A percentile compares a stretch with the other conserved stretches of the same genome.
Evolutionary conservation across 805 yeast species (phyloP).

Genomic region (Teunomyces tritomae): DNA sequence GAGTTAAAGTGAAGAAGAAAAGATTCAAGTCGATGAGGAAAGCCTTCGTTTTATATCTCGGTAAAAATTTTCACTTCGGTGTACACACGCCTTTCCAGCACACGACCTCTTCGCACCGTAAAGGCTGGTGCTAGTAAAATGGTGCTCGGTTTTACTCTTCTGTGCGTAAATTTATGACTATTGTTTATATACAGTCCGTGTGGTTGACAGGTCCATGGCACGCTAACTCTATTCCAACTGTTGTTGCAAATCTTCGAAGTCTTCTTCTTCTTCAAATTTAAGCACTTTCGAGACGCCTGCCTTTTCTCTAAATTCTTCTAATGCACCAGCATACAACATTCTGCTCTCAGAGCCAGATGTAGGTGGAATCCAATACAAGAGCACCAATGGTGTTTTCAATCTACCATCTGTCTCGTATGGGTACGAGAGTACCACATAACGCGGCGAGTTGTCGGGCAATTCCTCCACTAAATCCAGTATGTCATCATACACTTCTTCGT

Average conservation of each 20-base stretch:
- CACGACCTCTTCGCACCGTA: neutral
- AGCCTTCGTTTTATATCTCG: constrained; percentile 5
- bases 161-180: neutral
- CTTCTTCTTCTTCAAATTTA: constrained; percentile 67
- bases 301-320: constrained; percentile 72
- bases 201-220: neutral
- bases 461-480: constrained; percentile 69
- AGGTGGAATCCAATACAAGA: constrained; percentile 86
- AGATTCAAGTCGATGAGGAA: constrained; percentile 8
- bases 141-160: neutral
- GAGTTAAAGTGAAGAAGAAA: constrained; percentile 10
- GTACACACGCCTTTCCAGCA: constrained; percentile 6
- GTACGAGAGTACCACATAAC: constrained; percentile 73
- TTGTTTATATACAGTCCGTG: neutral
- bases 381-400: constrained; percentile 66
- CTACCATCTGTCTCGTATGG: constrained; percentile 78
- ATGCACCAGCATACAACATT: constrained; percentile 91
- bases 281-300: constrained; percentile 71
- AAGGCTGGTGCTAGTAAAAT: too few species aligned
- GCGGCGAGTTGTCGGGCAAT: constrained; percentile 77
- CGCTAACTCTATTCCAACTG: constrained; percentile 14
- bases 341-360: constrained; percentile 78
- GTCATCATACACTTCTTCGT: constrained; percentile 44
- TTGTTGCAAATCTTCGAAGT: constrained; percentile 56
- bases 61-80: constrained; percentile 18